Evolutionary conservation across 768 basidiomycete genomes (phyloP).

Genomic region (Wakefieldia striispora): DNA sequence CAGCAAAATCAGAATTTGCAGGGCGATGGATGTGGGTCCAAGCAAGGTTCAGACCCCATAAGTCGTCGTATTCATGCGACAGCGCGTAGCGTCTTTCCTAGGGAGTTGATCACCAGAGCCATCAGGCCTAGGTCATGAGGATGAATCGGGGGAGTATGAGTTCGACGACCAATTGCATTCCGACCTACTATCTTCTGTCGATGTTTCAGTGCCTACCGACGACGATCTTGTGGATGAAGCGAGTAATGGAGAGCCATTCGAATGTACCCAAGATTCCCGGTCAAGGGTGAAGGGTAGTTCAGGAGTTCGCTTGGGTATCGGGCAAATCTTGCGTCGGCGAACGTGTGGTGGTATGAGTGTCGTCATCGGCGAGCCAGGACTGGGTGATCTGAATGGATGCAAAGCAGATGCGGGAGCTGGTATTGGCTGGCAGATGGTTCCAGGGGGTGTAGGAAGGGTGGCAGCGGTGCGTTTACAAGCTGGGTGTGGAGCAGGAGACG

Average conservation of each 20-base stretch:
- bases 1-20: not conserved
- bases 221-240: not conserved
- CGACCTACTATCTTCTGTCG: not conserved
- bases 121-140: not conserved
- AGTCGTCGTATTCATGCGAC: too few relatives aligned
- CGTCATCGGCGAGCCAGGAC: slow-evolving; percentile 11
- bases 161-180: not conserved
- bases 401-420: slow-evolving; percentile 10
- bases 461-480: slow-evolving; percentile 5
- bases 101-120: not conserved
- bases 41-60: too few relatives aligned
- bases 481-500: slow-evolving; percentile 13
- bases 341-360: slow-evolving; percentile 10
- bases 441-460: not conserved
- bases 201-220: not conserved
- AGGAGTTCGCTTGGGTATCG: slow-evolving; percentile 27
- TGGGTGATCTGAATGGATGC: slow-evolving; percentile 19
- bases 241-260: not conserved
- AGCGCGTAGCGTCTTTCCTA: not conserved
- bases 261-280: not conserved
- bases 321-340: slow-evolving; percentile 17
- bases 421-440: not conserved
- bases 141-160: not conserved
- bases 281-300: not conserved
- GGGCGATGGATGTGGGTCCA: not conserved